A percentile compares a stretch with the other conserved stretches of the same genome.
Evolutionary conservation across 1,284 basidiomycete species (phyloP).

Genomic region (Fomes fomentarius): DNA sequence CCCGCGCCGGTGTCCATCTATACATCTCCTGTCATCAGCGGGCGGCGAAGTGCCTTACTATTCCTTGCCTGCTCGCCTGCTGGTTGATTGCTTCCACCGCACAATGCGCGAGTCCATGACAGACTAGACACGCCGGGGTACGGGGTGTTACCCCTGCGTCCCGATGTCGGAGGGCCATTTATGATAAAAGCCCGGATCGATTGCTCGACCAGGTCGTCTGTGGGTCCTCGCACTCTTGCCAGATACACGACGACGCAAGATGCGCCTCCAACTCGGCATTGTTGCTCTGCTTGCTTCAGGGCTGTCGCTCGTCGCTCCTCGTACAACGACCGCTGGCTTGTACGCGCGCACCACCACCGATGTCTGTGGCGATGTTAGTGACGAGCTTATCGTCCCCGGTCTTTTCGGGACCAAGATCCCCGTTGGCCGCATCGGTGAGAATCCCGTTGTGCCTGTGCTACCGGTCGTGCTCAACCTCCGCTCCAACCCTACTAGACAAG

Average conservation of each 20-base stretch:
- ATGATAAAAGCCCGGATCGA: background rate
- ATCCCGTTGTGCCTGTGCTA: slow-evolving; percentile 3
- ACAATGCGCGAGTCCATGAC: slow-evolving; percentile 1
- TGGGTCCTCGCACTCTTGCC: background rate
- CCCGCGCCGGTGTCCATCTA: background rate
- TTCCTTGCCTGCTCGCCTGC: background rate
- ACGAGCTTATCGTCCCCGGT: slow-evolving; percentile 36
- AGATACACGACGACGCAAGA: background rate
- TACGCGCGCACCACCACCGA: slow-evolving; percentile 33
- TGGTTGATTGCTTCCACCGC: slow-evolving; percentile 3
- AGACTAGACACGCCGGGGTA: background rate
- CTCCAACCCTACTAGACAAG: slow-evolving; percentile 36
- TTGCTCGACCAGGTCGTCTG: background rate
- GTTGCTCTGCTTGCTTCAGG: slow-evolving; percentile 4
- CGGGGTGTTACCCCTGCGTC: background rate
- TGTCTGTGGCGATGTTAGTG: slow-evolving; percentile 43
- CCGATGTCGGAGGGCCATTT: background rate
- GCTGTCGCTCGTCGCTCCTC: slow-evolving; percentile 8
- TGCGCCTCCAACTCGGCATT: background rate
- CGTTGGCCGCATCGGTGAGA: slow-evolving; percentile 39
- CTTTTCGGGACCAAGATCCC: slow-evolving; percentile 27
- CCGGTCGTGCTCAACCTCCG: background rate
- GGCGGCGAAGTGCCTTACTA: background rate
- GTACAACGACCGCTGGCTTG: slow-evolving; percentile 13
- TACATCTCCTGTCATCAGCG: background rate